These are phyloP conservation scores for Colletotrichum melonis DNA, from an alignment of 2,329 filamentous ascomycete genomes.

Conservation along the genomic window DNA sequence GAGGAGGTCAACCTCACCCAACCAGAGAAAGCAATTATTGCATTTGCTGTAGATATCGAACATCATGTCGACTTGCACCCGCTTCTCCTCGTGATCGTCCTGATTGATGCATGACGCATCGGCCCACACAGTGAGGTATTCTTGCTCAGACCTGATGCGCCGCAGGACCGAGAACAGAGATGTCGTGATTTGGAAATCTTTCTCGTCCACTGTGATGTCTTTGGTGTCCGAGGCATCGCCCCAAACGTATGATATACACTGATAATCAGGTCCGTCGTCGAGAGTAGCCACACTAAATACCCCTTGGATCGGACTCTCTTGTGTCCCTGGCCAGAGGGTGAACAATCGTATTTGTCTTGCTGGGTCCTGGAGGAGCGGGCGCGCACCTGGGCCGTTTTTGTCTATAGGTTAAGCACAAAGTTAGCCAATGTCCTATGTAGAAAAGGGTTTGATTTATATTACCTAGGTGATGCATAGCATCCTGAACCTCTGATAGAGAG, in stretches of 20 bases:
- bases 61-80: slow-evolving; percentile 19
- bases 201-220: background rate
- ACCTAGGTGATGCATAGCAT: too few relatives aligned
- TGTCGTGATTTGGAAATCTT: background rate
- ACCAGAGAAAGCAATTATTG: slow-evolving; percentile 8
- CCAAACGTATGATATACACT: slow-evolving; percentile 19
- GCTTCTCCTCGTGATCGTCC: slow-evolving; percentile 4
- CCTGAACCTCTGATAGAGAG: too few relatives aligned
- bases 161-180: background rate
- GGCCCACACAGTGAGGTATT: background rate
- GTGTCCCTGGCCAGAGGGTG: background rate
- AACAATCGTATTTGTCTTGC: background rate
- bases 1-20: background rate
- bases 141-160: background rate
- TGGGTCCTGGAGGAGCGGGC: background rate
- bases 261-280: background rate
- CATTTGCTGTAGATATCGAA: background rate
- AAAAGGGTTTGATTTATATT: too few relatives aligned
- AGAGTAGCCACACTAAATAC: background rate
- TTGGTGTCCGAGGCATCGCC: background rate
- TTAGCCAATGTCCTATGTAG: too few relatives aligned
- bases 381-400: background rate
- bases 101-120: slow-evolving; percentile 17
- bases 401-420: background rate
- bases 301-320: background rate